Evolutionary conservation across 148 eudicot genomes (phyloP).

Genomic region (Spergularia marina): DNA sequence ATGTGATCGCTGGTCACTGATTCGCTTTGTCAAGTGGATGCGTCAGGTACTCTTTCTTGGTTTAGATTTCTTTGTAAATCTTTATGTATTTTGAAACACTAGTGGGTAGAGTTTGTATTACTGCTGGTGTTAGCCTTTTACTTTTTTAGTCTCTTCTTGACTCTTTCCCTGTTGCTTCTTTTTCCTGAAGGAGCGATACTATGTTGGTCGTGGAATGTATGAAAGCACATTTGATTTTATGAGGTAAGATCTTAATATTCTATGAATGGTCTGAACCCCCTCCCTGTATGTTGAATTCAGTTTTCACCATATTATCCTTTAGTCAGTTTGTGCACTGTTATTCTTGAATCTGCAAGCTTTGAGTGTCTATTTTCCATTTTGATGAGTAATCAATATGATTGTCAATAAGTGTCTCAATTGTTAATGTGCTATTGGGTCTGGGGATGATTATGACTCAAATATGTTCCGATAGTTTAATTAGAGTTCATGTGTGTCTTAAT

Average conservation of each 20-base stretch:
- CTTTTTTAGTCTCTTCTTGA: constrained; percentile 2
- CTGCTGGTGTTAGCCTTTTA: neutral
- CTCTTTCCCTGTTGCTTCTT: constrained; percentile 14
- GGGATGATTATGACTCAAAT: too few species aligned
- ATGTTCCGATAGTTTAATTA: neutral
- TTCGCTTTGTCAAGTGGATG: constrained; percentile 84
- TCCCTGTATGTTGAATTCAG: neutral
- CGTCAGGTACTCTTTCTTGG: constrained; percentile 67
- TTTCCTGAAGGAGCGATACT: constrained; percentile 71
- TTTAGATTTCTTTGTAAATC: neutral
- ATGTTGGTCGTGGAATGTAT: constrained; percentile 99
- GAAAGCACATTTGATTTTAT: constrained; percentile 77
- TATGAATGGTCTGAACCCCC: neutral
- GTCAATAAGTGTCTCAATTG: too few species aligned
- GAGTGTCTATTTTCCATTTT: too few species aligned
- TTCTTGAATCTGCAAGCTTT: too few species aligned
- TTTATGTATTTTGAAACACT: neutral
- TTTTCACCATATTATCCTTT: neutral
- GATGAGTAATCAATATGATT: too few species aligned
- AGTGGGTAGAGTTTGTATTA: neutral
- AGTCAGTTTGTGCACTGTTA: too few species aligned
- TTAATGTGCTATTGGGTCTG: too few species aligned
- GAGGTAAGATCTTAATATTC: constrained; percentile 47
- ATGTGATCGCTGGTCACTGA: constrained; percentile 63
- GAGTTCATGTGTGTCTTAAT: neutral